Evolutionary conservation across 192 early-diverging fungal species (phyloP).

Genomic region (Linnemannia schmuckeri): DNA sequence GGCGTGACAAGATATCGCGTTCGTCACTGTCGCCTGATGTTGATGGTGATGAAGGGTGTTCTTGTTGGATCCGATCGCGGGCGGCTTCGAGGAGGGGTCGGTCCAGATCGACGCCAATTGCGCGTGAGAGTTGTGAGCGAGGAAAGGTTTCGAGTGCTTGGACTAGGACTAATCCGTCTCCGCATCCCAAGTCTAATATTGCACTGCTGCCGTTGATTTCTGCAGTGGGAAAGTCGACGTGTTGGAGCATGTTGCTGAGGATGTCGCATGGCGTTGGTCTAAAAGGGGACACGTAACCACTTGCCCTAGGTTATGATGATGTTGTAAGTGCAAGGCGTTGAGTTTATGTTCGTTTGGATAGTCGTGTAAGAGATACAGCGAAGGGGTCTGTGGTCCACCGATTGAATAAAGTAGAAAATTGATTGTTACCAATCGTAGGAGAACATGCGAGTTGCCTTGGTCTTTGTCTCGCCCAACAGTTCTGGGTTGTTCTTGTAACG

Average conservation of each 20-base stretch:
- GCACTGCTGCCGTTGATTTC: background rate
- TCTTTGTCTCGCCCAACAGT: constrained; percentile 18
- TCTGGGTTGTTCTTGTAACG: constrained; percentile 48
- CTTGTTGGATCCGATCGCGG: constrained; percentile 8
- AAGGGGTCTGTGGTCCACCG: no score
- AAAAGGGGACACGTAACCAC: constrained; percentile 40
- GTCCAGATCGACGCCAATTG: constrained; percentile 45
- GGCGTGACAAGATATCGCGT: constrained; percentile 3
- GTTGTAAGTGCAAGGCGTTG: no score
- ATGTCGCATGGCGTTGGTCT: constrained; percentile 40
- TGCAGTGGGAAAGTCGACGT: constrained; percentile 22
- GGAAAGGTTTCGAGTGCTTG: constrained; percentile 44
- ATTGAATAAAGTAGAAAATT: background rate
- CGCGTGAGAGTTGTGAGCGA: constrained; percentile 13
- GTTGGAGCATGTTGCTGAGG: constrained; percentile 20
- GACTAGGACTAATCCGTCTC: constrained; percentile 38
- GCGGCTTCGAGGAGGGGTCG: constrained; percentile 22
- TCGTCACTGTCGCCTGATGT: background rate
- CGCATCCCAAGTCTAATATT: constrained; percentile 37
- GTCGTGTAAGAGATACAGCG: no score
- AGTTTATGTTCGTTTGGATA: no score
- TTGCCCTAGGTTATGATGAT: constrained; percentile 13
- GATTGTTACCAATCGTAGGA: constrained; percentile 38
- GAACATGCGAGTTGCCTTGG: constrained; percentile 19
- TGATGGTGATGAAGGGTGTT: background rate